phyloP scores from a whole-genome alignment of 805 yeast species.

The Pichia gijzeniarum region DNA sequence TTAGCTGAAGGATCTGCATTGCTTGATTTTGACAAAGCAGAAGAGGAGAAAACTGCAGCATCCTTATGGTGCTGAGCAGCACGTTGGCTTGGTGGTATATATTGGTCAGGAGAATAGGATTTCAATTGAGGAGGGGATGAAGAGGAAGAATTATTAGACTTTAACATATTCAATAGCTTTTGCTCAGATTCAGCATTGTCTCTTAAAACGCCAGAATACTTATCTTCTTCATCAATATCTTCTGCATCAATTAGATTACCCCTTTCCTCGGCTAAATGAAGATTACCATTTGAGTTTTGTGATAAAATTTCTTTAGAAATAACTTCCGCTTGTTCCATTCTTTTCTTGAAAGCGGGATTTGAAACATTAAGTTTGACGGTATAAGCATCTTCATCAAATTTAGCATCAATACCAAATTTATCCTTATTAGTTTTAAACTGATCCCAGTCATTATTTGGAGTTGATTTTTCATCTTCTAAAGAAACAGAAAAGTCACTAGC shows the following conservation, averaged over 20 bases:
- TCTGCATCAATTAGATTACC: conserved; percentile 71
- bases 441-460: conserved; percentile 54
- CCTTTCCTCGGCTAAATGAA: conserved; percentile 89
- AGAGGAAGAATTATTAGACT: conserved; percentile 1
- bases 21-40: conserved; percentile 18
- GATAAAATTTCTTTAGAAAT: conserved; percentile 81
- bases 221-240: conserved; percentile 92
- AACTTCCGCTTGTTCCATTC: conserved; percentile 63
- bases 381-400: conserved; percentile 79
- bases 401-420: conserved; percentile 81
- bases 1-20: conserved; percentile 4
- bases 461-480: conserved; percentile 32
- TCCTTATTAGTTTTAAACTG: conserved; percentile 89
- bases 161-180: conserved; percentile 25
- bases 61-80: conserved; percentile 48
- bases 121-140: conserved; percentile 14
- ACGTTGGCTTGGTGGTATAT: conserved; percentile 53
- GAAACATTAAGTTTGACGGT: conserved; percentile 68
- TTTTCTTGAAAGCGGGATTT: conserved; percentile 66
- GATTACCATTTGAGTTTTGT: conserved; percentile 55
- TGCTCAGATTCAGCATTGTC: conserved; percentile 28
- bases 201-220: conserved; percentile 86
- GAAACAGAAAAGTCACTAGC: conserved; percentile 8
- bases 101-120: conserved; percentile 33
- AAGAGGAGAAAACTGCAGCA: conserved; percentile 59